Evolutionary conservation across 1,284 basidiomycete species (phyloP).

Genomic region (Heterobasidion parviporum): DNA sequence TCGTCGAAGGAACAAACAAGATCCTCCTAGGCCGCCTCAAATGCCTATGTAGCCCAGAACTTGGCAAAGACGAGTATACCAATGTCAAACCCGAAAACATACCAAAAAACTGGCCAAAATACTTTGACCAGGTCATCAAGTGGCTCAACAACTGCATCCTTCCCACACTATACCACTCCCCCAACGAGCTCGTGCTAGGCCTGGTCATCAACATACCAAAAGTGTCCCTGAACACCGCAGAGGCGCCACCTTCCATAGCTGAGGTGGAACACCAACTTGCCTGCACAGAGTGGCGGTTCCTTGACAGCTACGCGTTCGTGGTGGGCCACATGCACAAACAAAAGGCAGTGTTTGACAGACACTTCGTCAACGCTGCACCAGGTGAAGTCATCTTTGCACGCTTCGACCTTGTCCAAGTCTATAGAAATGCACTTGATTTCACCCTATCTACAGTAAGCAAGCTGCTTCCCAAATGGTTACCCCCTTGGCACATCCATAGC

Average conservation of each 20-base stretch:
- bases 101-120: conserved; percentile 21
- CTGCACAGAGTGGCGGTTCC: conserved; percentile 20
- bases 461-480: conserved; percentile 18
- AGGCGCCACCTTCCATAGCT: conserved; percentile 5
- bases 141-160: conserved; percentile 19
- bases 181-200: conserved; percentile 22
- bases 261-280: conserved; percentile 14
- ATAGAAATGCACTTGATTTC: conserved; percentile 1
- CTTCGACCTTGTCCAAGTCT: conserved; percentile 9
- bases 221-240: background rate
- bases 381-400: conserved; percentile 14
- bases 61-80: conserved; percentile 21
- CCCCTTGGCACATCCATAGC: conserved; percentile 10
- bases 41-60: conserved; percentile 21
- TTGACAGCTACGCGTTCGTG: conserved; percentile 19
- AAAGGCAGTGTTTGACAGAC: conserved; percentile 15
- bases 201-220: conserved; percentile 18
- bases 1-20: conserved; percentile 25
- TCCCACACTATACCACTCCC: conserved; percentile 16
- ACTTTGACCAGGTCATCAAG: conserved; percentile 21
- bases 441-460: conserved; percentile 15
- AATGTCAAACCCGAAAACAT: conserved; percentile 1
- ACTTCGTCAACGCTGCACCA: conserved; percentile 5
- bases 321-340: conserved; percentile 11
- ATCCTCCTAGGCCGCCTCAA: conserved; percentile 21